These are phyloP conservation scores for Ophiostoma tasmaniense DNA, from an alignment of 2,329 filamentous ascomycete genomes.

Conservation along the genomic window DNA sequence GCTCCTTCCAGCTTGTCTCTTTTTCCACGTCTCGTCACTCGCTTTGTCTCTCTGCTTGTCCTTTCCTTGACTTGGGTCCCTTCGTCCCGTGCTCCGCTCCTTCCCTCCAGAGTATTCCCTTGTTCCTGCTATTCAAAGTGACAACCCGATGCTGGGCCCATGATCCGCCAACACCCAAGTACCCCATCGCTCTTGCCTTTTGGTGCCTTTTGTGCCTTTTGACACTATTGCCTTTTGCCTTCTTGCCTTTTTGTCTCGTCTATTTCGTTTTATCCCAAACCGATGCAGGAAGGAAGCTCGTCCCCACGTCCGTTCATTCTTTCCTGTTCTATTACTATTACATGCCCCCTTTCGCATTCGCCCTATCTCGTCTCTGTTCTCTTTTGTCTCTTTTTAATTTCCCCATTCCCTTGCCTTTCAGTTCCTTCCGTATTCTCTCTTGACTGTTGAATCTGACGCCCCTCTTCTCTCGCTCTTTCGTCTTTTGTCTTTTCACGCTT, in stretches of 20 bases:
- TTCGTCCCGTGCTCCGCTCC: conserved; percentile 15
- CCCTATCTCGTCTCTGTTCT: neutral
- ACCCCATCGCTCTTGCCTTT: conserved; percentile 11
- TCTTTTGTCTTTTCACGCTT: conserved; percentile 8
- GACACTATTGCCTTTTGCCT: neutral
- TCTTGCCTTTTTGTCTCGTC: neutral
- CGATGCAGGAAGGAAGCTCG: conserved; percentile 33
- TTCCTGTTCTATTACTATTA: neutral
- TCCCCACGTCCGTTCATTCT: conserved; percentile 32
- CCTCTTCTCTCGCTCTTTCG: conserved; percentile 11
- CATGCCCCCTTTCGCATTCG: conserved; percentile 28
- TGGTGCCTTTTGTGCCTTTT: neutral
- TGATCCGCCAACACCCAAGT: conserved; percentile 1
- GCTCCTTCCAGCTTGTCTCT: conserved; percentile 23
- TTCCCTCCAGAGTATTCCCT: neutral
- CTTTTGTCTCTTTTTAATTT: conserved; percentile 7
- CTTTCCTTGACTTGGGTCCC: conserved; percentile 3
- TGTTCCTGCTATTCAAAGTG: neutral
- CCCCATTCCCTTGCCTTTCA: neutral
- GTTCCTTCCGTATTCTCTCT: conserved; percentile 14
- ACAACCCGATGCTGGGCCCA: neutral
- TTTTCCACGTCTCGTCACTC: conserved; percentile 17
- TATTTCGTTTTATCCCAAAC: conserved; percentile 30
- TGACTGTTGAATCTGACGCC: conserved; percentile 19
- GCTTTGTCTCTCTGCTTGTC: conserved; percentile 23